Percentiles rank a stretch among this genome's conserved stretches.
Conservation (phyloP, 768 basidiomycete genomes). For the Sarcodon aspratus region DNA sequence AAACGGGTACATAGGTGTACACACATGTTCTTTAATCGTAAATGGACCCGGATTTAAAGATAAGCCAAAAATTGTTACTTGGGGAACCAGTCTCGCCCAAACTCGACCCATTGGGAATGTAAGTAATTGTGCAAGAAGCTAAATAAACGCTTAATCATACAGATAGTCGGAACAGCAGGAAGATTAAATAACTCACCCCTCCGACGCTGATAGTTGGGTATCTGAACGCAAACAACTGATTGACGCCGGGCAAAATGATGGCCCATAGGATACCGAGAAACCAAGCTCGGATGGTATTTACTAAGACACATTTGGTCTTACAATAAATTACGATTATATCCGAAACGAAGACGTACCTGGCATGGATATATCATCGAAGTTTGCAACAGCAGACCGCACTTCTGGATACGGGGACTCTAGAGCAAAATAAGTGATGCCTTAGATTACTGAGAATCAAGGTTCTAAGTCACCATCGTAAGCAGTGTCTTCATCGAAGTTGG, state of each 20-base stretch:
- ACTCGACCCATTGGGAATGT: constrained; percentile 57
- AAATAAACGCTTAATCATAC: constrained; percentile 8
- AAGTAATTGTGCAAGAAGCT: constrained; percentile 60
- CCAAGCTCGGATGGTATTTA: constrained; percentile 58
- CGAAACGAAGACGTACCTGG: constrained; percentile 38
- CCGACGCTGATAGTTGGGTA: constrained; percentile 26
- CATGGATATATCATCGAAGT: constrained; percentile 58
- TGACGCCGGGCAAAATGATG: constrained; percentile 34
- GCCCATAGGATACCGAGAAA: constrained; percentile 62
- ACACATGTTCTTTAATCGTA: constrained; percentile 69
- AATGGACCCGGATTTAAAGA: constrained; percentile 66
- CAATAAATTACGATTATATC: constrained; percentile 53
- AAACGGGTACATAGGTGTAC: constrained; percentile 32
- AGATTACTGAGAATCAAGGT: neutral
- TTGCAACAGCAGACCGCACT: constrained; percentile 66
- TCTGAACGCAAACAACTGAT: constrained; percentile 43
- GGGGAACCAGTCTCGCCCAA: constrained; percentile 53
- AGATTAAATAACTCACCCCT: constrained; percentile 18
- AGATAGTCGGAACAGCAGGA: constrained; percentile 5
- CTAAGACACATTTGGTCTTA: constrained; percentile 29
- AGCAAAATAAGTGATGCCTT: neutral
- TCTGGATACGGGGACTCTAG: constrained; percentile 84
- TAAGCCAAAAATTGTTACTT: constrained; percentile 42
- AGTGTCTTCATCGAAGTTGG: constrained; percentile 15
- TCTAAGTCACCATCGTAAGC: constrained; percentile 10